phyloP scores from a whole-genome alignment of 2,329 filamentous ascomycete species.

The Didymella pomorum region DNA sequence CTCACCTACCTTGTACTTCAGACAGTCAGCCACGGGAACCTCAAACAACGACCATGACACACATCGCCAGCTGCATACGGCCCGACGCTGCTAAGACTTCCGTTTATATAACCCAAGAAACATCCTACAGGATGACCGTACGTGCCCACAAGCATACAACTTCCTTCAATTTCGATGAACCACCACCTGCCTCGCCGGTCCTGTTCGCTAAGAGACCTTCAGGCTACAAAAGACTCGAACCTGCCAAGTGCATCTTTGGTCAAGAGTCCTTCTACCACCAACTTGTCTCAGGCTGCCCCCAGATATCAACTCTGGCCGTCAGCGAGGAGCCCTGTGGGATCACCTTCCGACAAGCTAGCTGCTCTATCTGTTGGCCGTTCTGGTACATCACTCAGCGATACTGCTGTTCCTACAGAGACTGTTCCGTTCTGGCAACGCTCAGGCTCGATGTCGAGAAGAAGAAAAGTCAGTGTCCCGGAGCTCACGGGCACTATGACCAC shows the following conservation, averaged over 20 bases:
- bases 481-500: conserved; percentile 50
- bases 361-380: conserved; percentile 51
- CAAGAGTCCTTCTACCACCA: conserved; percentile 42
- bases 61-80: conserved; percentile 55
- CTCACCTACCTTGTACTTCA: conserved; percentile 51
- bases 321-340: conserved; percentile 40
- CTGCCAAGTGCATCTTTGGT: conserved; percentile 27
- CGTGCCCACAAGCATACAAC: conserved; percentile 33
- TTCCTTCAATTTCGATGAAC: conserved; percentile 38
- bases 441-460: conserved; percentile 49
- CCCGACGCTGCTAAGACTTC: conserved; percentile 41
- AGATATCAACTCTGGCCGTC: conserved; percentile 51
- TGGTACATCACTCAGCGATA: conserved; percentile 52
- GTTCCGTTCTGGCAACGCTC: conserved; percentile 48
- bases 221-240: conserved; percentile 38
- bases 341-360: conserved; percentile 44
- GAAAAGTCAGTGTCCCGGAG: conserved; percentile 54
- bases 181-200: conserved; percentile 44
- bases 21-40: conserved; percentile 47
- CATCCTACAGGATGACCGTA: conserved; percentile 44
- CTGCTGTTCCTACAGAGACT: conserved; percentile 43
- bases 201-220: conserved; percentile 46
- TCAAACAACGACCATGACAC: conserved; percentile 52
- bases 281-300: conserved; percentile 35
- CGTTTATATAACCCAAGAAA: conserved; percentile 52